Percentiles rank a stretch among this genome's conserved stretches.
These are phyloP conservation scores for Metarhizium brunneum DNA, from an alignment of 2,329 filamentous ascomycete species.

Conservation along the genomic window DNA sequence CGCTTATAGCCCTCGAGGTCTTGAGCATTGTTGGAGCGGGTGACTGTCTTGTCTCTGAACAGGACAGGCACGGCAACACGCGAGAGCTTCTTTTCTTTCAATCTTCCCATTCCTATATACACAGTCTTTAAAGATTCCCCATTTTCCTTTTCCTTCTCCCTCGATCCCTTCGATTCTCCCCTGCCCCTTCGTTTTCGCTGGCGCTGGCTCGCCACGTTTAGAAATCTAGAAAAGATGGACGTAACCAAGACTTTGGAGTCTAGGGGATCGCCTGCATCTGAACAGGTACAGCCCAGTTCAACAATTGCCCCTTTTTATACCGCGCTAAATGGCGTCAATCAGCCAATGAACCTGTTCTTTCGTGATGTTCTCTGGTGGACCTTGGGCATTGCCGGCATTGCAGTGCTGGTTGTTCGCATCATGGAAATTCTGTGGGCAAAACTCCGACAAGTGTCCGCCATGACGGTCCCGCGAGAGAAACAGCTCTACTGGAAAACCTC, in stretches of 20 bases:
- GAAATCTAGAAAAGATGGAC: slow-evolving; percentile 20
- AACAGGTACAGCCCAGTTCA: slow-evolving; percentile 27
- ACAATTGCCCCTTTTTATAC: slow-evolving; percentile 48
- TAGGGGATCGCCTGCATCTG: slow-evolving; percentile 17
- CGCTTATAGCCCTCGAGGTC: neutral
- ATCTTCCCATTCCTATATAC: neutral
- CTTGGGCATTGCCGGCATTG: slow-evolving; percentile 44
- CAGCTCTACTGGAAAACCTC: slow-evolving; percentile 51
- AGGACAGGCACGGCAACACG: neutral
- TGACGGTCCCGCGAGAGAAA: slow-evolving; percentile 40
- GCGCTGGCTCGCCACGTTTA: slow-evolving; percentile 11
- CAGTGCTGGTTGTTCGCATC: slow-evolving; percentile 44
- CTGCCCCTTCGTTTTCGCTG: slow-evolving; percentile 1
- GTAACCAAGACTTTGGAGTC: slow-evolving; percentile 22
- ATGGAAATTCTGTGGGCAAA: slow-evolving; percentile 45
- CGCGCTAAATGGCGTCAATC: slow-evolving; percentile 51
- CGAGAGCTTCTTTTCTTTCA: neutral
- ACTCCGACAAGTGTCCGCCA: slow-evolving; percentile 49
- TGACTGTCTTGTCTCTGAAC: neutral
- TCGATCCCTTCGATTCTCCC: neutral
- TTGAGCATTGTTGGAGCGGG: neutral
- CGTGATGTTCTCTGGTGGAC: slow-evolving; percentile 52
- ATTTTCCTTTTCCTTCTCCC: neutral
- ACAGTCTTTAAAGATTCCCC: neutral
- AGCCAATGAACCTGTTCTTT: slow-evolving; percentile 47